phyloP scores from a whole-genome alignment of 352 stramenopile genomes.

The Thalassiosira livingstoniorum region DNA sequence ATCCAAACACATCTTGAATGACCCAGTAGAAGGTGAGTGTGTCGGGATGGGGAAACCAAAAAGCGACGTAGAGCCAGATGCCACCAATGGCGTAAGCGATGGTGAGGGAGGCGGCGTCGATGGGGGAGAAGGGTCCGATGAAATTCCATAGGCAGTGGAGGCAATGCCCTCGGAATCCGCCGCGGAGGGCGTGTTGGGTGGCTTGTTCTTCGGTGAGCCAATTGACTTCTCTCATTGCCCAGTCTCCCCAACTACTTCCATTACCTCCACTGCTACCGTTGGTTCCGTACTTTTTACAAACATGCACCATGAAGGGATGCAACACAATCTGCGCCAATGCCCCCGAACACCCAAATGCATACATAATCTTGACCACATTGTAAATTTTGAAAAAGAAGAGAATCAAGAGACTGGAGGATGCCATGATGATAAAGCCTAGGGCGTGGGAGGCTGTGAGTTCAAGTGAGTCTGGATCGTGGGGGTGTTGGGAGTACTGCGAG shows the following conservation, averaged over 20 bases:
- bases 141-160: constrained; percentile 44
- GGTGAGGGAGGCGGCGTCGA: constrained; percentile 61
- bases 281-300: constrained; percentile 39
- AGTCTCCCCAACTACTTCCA: no score
- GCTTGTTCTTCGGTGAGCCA: constrained; percentile 51
- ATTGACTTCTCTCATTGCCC: constrained; percentile 20
- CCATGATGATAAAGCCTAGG: constrained; percentile 90
- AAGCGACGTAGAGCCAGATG: constrained; percentile 75
- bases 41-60: constrained; percentile 87
- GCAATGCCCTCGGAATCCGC: constrained; percentile 34
- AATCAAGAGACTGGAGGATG: constrained; percentile 90
- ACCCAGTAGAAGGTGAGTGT: constrained; percentile 88
- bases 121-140: constrained; percentile 43
- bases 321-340: constrained; percentile 79
- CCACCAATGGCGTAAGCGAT: constrained; percentile 55
- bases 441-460: constrained; percentile 91
- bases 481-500: background rate
- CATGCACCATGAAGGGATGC: constrained; percentile 57
- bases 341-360: constrained; percentile 85
- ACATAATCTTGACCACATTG: constrained; percentile 89
- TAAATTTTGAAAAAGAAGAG: constrained; percentile 91
- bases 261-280: no score
- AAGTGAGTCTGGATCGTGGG: constrained; percentile 77
- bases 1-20: constrained; percentile 92
- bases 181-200: constrained; percentile 14